Evolutionary conservation across 2,329 filamentous ascomycete genomes (phyloP).

Genomic region (Cladosporium halotolerans): DNA sequence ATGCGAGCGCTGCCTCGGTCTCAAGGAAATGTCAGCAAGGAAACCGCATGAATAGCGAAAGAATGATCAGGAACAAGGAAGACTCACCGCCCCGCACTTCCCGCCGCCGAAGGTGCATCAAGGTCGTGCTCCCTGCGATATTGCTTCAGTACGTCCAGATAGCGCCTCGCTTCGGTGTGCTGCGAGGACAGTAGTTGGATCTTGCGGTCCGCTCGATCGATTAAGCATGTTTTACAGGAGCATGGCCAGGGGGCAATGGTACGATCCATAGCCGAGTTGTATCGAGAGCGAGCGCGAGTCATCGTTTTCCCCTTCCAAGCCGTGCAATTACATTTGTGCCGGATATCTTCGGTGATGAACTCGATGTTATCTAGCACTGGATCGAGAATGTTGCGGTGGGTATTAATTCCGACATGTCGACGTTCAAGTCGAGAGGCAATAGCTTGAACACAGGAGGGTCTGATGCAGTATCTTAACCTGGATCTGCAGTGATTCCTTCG

Average conservation of each 20-base stretch:
- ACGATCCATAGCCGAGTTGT: not conserved
- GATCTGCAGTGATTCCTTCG: not conserved
- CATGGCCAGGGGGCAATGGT: not conserved
- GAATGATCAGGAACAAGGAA: not conserved
- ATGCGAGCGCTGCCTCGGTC: not conserved
- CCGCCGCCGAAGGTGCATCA: not conserved
- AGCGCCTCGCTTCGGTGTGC: not conserved
- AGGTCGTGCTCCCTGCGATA: conserved; percentile 6
- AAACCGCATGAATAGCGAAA: not conserved
- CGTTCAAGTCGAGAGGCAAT: conserved; percentile 1
- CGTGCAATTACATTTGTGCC: not conserved
- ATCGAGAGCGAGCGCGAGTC: not conserved
- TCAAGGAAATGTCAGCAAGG: not conserved
- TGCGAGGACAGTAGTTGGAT: not conserved
- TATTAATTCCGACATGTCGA: conserved; percentile 3
- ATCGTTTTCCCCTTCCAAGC: not conserved
- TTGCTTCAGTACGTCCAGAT: not conserved
- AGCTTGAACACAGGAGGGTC: not conserved
- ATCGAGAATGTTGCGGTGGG: not conserved
- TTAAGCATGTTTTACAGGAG: not conserved
- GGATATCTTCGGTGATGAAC: conserved; percentile 2
- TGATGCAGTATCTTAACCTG: not conserved
- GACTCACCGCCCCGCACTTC: not conserved
- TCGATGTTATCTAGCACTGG: conserved; percentile 4
- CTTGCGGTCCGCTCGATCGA: not conserved